Percentiles rank a stretch among this genome's conserved stretches.
phyloP scores from a whole-genome alignment of 2,329 filamentous ascomycete species.

The Colletotrichum sp. region DNA sequence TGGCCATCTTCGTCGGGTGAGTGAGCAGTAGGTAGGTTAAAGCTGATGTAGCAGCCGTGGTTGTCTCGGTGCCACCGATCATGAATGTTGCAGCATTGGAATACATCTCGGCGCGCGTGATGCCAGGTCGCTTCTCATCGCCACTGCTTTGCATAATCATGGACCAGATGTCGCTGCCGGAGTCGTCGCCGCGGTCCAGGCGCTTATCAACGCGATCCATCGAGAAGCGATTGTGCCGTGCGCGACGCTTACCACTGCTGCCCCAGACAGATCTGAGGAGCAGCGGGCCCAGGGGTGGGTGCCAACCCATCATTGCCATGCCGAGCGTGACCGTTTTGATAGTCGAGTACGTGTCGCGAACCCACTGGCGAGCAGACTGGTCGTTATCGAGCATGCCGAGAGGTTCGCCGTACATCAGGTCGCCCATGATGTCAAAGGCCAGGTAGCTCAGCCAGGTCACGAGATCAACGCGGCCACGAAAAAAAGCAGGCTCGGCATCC shows the following conservation, averaged over 20 bases:
- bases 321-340: conserved; percentile 21
- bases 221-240: conserved; percentile 11
- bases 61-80: conserved; percentile 50
- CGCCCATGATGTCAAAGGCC: conserved; percentile 36
- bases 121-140: background rate
- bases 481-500: background rate
- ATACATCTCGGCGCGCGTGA: conserved; percentile 18
- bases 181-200: conserved; percentile 8
- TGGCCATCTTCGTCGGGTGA: conserved; percentile 34
- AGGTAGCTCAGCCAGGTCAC: conserved; percentile 27
- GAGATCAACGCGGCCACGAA: conserved; percentile 24
- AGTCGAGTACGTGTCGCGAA: conserved; percentile 26
- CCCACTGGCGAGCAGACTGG: conserved; percentile 29
- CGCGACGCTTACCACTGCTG: background rate
- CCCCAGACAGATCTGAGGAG: conserved; percentile 13
- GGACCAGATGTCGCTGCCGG: conserved; percentile 12
- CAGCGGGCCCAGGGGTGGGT: background rate
- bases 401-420: conserved; percentile 33
- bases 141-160: conserved; percentile 16
- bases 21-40: conserved; percentile 42
- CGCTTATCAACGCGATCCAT: conserved; percentile 18
- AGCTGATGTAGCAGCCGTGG: conserved; percentile 46
- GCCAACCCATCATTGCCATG: conserved; percentile 17
- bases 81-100: conserved; percentile 28
- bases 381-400: conserved; percentile 30